A percentile compares a stretch with the other conserved stretches of the same genome.
phyloP scores from a whole-genome alignment of 345 rosid species.

The Sisymbrium altissimum region DNA sequence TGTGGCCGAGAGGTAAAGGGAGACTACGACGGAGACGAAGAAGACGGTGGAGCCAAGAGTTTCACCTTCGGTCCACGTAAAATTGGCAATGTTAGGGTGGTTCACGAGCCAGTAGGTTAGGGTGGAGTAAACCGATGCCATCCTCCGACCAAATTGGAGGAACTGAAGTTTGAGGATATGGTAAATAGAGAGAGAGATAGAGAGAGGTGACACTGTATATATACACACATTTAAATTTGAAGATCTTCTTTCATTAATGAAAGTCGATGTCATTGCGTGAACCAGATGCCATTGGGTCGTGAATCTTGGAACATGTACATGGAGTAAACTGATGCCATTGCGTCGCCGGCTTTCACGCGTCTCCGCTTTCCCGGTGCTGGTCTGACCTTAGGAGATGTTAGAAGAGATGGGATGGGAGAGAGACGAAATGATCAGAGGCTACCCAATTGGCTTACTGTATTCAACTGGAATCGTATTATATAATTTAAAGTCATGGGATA shows the following conservation, averaged over 20 bases:
- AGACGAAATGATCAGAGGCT: background rate
- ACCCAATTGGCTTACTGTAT: background rate
- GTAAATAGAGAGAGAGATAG: too few species aligned
- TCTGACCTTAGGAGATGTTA: background rate
- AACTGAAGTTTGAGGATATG: too few species aligned
- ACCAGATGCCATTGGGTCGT: background rate
- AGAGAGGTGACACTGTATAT: too few species aligned
- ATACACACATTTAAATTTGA: too few species aligned
- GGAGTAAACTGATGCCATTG: slow-evolving; percentile 14
- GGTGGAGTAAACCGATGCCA: slow-evolving; percentile 15
- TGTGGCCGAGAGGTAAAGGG: slow-evolving; percentile 50
- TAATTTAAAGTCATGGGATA: background rate
- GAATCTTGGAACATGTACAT: background rate
- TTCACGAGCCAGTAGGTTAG: slow-evolving; percentile 51
- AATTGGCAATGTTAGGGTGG: slow-evolving; percentile 53
- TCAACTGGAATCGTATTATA: background rate
- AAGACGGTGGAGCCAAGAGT: slow-evolving; percentile 56
- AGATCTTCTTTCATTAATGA: too few species aligned
- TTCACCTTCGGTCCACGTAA: slow-evolving; percentile 51
- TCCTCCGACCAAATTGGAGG: too few species aligned
- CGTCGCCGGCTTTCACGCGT: background rate
- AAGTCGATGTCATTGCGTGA: background rate
- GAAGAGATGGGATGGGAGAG: background rate
- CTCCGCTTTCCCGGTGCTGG: background rate
- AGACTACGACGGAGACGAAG: slow-evolving; percentile 47